Percentiles rank a stretch among this genome's conserved stretches.
Evolutionary conservation across 768 basidiomycete genomes (phyloP).

Genomic region (Trichaptum fuscoviolaceum): DNA sequence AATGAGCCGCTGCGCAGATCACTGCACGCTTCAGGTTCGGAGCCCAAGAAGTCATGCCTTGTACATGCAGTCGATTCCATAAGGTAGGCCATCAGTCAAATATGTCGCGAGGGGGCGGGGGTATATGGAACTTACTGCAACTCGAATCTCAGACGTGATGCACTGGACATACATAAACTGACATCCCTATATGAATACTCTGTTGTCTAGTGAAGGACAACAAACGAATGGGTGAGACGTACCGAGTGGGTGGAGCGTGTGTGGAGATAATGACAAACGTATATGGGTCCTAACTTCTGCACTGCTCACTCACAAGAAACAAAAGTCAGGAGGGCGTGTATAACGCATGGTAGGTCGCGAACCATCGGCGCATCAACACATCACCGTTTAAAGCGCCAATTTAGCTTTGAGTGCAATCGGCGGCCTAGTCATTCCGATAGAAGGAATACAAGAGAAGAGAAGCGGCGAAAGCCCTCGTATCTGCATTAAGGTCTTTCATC

Average conservation of each 20-base stretch:
- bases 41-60: too few relatives aligned
- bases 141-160: neutral
- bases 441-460: neutral
- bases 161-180: neutral
- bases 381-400: neutral
- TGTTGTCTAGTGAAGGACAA: too few relatives aligned
- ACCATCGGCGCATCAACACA: too few relatives aligned
- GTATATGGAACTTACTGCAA: neutral
- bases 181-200: too few relatives aligned
- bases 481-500: neutral
- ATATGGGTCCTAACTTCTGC: too few relatives aligned
- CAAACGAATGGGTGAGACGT: too few relatives aligned
- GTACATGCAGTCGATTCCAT: too few relatives aligned
- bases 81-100: neutral
- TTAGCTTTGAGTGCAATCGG: neutral
- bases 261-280: too few relatives aligned
- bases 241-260: too few relatives aligned
- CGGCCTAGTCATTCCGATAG: neutral
- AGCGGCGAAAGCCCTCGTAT: neutral
- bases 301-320: too few relatives aligned
- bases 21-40: neutral
- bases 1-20: neutral
- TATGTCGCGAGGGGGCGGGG: neutral
- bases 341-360: too few relatives aligned
- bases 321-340: too few relatives aligned